Conservation (phyloP, 495 filamentous ascomycete species). For the Hypoxylon intermedium region DNA sequence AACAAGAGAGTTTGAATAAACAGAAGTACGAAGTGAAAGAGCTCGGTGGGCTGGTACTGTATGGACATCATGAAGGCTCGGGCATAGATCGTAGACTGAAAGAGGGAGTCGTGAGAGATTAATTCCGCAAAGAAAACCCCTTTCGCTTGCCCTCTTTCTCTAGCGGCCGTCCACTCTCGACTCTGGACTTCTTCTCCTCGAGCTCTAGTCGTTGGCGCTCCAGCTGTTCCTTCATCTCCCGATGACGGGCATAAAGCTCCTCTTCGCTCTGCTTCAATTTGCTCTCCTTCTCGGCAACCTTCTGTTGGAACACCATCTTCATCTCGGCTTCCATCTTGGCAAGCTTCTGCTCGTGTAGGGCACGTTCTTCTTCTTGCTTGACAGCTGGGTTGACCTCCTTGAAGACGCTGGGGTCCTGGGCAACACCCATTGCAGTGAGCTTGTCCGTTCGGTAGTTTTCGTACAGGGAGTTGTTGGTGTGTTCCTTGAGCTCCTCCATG, state of each 20-base stretch:
- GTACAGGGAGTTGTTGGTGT: constrained; percentile 98
- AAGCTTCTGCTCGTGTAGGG: constrained; percentile 98
- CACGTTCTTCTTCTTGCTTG: constrained; percentile 99
- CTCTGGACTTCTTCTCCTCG: constrained; percentile 93
- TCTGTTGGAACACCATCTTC: constrained; percentile 99
- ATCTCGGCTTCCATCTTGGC: constrained; percentile 99
- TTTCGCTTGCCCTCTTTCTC: constrained; percentile 97
- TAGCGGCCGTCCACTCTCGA: constrained; percentile 93
- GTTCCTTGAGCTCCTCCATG: constrained; percentile 99
- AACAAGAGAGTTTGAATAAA: constrained; percentile 50
- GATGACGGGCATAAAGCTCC: constrained; percentile 94
- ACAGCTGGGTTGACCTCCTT: constrained; percentile 99
- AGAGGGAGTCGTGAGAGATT: constrained; percentile 32
- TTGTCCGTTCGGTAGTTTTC: constrained; percentile 99
- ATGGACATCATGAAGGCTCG: constrained; percentile 56
- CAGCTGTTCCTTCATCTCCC: constrained; percentile 99
- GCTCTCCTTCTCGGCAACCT: constrained; percentile 99
- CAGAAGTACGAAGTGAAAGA: constrained; percentile 52
- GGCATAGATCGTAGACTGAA: constrained; percentile 53
- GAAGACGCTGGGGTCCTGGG: constrained; percentile 98
- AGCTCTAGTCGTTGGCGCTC: constrained; percentile 92
- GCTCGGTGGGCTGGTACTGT: constrained; percentile 58
- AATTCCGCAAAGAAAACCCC: constrained; percentile 96
- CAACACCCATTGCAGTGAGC: constrained; percentile 96
- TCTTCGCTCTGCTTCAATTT: constrained; percentile 99